A percentile compares a stretch with the other conserved stretches of the same genome.
Evolutionary conservation across 2,329 filamentous ascomycete genomes (phyloP).

Genomic region (Thermomyces lanuginosus): DNA sequence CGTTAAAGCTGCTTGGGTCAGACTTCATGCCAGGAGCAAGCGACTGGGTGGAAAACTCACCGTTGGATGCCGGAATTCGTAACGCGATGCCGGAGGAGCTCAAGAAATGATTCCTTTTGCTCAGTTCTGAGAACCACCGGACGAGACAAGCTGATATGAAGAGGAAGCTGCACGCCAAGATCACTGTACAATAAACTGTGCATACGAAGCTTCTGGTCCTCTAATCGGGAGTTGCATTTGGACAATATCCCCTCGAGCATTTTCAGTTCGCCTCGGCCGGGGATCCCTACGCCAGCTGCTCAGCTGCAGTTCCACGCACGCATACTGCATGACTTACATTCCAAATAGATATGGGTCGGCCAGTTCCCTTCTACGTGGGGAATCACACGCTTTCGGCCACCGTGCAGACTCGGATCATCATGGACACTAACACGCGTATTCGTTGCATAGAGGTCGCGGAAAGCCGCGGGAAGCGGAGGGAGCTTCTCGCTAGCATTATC

Average conservation of each 20-base stretch:
- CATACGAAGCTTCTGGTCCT: constrained; percentile 29
- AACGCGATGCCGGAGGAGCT: constrained; percentile 34
- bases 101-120: constrained; percentile 53
- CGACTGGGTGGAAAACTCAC: constrained; percentile 20
- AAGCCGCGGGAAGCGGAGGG: constrained; percentile 61
- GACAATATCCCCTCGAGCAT: constrained; percentile 17
- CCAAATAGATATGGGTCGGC: constrained; percentile 82
- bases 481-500: constrained; percentile 20
- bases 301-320: constrained; percentile 2
- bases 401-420: constrained; percentile 74
- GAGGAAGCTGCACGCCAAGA: constrained; percentile 57
- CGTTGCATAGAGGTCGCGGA: constrained; percentile 80
- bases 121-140: constrained; percentile 58
- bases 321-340: constrained; percentile 49
- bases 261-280: constrained; percentile 19
- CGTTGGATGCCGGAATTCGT: constrained; percentile 25
- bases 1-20: constrained; percentile 30
- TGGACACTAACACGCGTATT: constrained; percentile 58
- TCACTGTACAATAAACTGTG: constrained; percentile 60
- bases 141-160: constrained; percentile 82
- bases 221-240: constrained; percentile 22
- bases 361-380: constrained; percentile 82
- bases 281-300: constrained; percentile 22
- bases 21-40: neutral
- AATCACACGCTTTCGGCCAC: constrained; percentile 62